A percentile compares a stretch with the other conserved stretches of the same genome.
Conservation (phyloP, 2,329 filamentous ascomycete genomes). For the Colletotrichum coccodes region DNA sequence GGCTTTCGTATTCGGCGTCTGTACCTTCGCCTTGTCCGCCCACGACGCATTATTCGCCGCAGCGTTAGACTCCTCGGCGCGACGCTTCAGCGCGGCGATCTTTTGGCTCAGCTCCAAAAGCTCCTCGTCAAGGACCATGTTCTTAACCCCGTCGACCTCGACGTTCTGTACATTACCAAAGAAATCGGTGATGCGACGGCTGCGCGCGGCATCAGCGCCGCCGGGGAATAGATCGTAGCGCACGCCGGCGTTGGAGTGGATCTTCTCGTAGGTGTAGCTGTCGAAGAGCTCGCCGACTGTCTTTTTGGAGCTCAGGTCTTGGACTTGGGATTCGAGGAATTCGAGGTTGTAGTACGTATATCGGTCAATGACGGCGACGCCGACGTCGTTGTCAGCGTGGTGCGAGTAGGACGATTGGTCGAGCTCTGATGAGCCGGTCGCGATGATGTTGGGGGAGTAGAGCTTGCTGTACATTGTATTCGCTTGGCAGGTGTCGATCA, state of each 20-base stretch:
- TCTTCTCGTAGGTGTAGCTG: conserved; percentile 94
- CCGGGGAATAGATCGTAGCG: conserved; percentile 95
- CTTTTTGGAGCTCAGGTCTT: conserved; percentile 85
- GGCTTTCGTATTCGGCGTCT: conserved; percentile 34
- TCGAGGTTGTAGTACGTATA: conserved; percentile 99
- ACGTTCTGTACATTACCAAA: conserved; percentile 99
- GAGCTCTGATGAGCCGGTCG: conserved; percentile 94
- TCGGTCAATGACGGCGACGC: conserved; percentile 96
- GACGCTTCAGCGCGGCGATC: conserved; percentile 64
- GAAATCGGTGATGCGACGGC: conserved; percentile 91
- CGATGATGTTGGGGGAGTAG: conserved; percentile 98
- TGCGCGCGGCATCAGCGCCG: conserved; percentile 79
- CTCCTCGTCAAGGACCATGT: conserved; percentile 74
- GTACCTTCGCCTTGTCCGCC: background rate
- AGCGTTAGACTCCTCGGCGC: conserved; percentile 56
- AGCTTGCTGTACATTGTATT: conserved; percentile 99
- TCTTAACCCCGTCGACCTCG: conserved; percentile 78
- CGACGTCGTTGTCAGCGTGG: conserved; percentile 97
- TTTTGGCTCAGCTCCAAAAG: conserved; percentile 78
- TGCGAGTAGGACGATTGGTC: conserved; percentile 98
- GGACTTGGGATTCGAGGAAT: conserved; percentile 91
- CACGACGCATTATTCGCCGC: conserved; percentile 37
- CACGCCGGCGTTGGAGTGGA: conserved; percentile 91
- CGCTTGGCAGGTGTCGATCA: conserved; percentile 99
- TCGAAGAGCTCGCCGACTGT: conserved; percentile 95